Percentiles rank a stretch among this genome's conserved stretches.
phyloP scores from a whole-genome alignment of 768 basidiomycete species.

The Leccinum rimulosum region DNA sequence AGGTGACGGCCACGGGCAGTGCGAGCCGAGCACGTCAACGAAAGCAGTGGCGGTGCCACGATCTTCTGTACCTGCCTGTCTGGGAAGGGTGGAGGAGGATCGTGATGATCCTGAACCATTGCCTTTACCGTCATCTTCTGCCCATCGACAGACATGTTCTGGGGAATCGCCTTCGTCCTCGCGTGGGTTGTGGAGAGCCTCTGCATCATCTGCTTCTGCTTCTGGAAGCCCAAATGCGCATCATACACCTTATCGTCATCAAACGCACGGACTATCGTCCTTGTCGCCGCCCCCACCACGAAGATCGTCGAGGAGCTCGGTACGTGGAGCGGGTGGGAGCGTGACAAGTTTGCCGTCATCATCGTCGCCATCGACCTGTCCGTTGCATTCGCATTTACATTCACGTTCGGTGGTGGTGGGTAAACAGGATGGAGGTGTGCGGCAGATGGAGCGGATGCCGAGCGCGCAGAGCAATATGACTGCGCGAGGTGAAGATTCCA shows the following conservation, averaged over 20 bases:
- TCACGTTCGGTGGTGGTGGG: neutral
- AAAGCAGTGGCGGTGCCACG: neutral
- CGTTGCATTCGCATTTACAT: neutral
- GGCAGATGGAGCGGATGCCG: slow-evolving; percentile 21
- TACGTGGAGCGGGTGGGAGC: slow-evolving; percentile 12
- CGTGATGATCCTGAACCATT: slow-evolving; percentile 5
- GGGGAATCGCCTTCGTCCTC: slow-evolving; percentile 20
- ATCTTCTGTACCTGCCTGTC: slow-evolving; percentile 21
- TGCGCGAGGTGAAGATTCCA: slow-evolving; percentile 12
- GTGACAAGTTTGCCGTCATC: slow-evolving; percentile 6
- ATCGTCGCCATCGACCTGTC: neutral
- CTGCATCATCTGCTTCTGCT: slow-evolving; percentile 34
- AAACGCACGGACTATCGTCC: neutral
- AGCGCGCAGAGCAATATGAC: slow-evolving; percentile 33
- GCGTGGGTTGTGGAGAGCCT: slow-evolving; percentile 41
- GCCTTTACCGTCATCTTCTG: slow-evolving; percentile 6
- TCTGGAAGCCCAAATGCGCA: slow-evolving; percentile 43
- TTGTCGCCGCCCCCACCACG: slow-evolving; percentile 28
- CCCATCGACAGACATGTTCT: slow-evolving; percentile 7
- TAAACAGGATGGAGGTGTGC: slow-evolving; percentile 5
- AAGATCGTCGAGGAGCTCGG: slow-evolving; percentile 13
- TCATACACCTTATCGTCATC: neutral
- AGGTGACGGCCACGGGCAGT: slow-evolving; percentile 23
- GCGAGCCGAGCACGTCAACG: neutral
- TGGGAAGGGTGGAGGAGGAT: slow-evolving; percentile 8